These are phyloP conservation scores for Camelina hispida DNA, from an alignment of 345 rosid species.

Conservation along the genomic window DNA sequence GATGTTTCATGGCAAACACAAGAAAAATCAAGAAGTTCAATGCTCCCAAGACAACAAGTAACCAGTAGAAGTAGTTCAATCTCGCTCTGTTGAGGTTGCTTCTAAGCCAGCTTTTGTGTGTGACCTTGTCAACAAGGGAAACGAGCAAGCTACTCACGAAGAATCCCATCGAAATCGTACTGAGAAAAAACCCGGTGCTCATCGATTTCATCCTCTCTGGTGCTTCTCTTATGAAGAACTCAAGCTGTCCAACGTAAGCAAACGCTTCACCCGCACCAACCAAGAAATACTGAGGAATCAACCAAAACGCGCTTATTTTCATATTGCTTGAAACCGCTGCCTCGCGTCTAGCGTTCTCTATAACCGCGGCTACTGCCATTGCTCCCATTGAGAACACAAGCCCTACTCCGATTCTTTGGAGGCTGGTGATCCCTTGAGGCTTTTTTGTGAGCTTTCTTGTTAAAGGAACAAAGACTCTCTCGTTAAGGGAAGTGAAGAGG, in stretches of 20 bases:
- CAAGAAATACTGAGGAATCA: slow-evolving; percentile 76
- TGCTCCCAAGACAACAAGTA: slow-evolving; percentile 69
- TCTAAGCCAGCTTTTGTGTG: slow-evolving; percentile 68
- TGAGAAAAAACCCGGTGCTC: slow-evolving; percentile 92
- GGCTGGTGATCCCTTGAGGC: slow-evolving; percentile 78
- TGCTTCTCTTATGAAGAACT: slow-evolving; percentile 90
- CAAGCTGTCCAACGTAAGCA: slow-evolving; percentile 89
- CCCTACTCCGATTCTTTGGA: slow-evolving; percentile 84
- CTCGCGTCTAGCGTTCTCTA: slow-evolving; percentile 66
- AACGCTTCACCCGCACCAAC: slow-evolving; percentile 97
- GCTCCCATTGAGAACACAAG: slow-evolving; percentile 67
- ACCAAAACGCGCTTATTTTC: slow-evolving; percentile 73
- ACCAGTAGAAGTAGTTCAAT: slow-evolving; percentile 76
- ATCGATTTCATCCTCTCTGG: slow-evolving; percentile 92
- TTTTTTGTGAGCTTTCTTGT: slow-evolving; percentile 60
- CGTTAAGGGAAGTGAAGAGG: slow-evolving; percentile 83
- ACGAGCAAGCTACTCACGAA: slow-evolving; percentile 82
- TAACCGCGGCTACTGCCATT: slow-evolving; percentile 67
- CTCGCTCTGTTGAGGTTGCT: slow-evolving; percentile 66
- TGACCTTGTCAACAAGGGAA: slow-evolving; percentile 62
- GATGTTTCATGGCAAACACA: slow-evolving; percentile 61
- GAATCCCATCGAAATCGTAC: slow-evolving; percentile 89
- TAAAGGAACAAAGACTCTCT: slow-evolving; percentile 70
- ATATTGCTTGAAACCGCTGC: slow-evolving; percentile 35
- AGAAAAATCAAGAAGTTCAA: slow-evolving; percentile 70